Conservation (phyloP, 1,284 basidiomycete genomes). For the Rhodotorula sp. region DNA sequence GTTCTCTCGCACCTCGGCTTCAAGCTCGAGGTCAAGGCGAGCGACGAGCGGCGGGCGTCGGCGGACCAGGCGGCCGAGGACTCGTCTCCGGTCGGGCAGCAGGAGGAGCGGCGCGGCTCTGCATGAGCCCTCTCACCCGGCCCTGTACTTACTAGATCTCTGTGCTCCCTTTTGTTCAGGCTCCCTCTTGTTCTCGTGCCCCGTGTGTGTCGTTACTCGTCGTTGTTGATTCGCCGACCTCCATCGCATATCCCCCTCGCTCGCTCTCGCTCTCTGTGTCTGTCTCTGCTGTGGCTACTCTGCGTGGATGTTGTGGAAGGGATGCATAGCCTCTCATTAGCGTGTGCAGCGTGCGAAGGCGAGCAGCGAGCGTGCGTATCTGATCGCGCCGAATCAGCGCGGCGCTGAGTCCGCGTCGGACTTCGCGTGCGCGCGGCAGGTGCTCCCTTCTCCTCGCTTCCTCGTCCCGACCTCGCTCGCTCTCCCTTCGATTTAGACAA, state of each 20-base stretch:
- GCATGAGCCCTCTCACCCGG: background rate
- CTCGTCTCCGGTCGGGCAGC: background rate
- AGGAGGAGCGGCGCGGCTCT: slow-evolving; percentile 6
- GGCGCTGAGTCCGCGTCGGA: background rate
- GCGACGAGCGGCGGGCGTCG: slow-evolving; percentile 12
- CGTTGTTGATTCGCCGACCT: slow-evolving; percentile 8
- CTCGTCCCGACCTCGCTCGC: background rate
- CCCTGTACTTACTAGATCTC: background rate
- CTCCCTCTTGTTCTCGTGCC: background rate
- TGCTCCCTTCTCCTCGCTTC: background rate
- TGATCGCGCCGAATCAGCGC: background rate
- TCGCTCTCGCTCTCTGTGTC: background rate
- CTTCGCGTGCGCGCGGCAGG: no score
- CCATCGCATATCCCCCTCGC: slow-evolving; percentile 1
- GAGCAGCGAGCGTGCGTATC: no score
- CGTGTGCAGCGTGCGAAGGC: no score
- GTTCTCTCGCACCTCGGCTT: slow-evolving; percentile 36
- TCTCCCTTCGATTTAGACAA: fast-evolving
- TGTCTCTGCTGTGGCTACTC: background rate
- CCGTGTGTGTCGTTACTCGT: background rate
- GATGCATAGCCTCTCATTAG: no score
- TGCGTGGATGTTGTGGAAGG: background rate
- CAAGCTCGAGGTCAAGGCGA: slow-evolving; percentile 29
- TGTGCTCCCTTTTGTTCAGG: background rate
- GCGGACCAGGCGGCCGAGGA: background rate